phyloP scores from a whole-genome alignment of 441 rosid genomes.

The Populus hybrid region DNA sequence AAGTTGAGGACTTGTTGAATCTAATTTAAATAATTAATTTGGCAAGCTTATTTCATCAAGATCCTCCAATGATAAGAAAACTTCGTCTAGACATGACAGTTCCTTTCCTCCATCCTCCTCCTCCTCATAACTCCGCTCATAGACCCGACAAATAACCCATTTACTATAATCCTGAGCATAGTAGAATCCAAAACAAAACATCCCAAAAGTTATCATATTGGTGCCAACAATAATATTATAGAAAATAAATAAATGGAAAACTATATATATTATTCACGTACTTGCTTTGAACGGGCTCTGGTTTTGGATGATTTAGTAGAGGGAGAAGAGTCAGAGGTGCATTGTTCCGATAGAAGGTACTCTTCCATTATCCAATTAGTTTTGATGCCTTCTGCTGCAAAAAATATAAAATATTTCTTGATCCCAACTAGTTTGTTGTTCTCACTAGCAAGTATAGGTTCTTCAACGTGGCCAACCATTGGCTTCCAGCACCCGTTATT shows the following conservation, averaged over 20 bases:
- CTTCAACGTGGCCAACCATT: constrained; percentile 49
- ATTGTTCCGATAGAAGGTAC: constrained; percentile 51
- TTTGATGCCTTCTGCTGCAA: constrained; percentile 48
- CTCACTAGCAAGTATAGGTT: constrained; percentile 44
- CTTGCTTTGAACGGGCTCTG: constrained; percentile 38
- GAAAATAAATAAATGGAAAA: too few species aligned
- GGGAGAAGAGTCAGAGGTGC: constrained; percentile 4
- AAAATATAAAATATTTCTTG: constrained; percentile 54
- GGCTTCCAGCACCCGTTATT: constrained; percentile 75
- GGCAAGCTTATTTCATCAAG: constrained; percentile 79
- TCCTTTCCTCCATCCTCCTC: constrained; percentile 49
- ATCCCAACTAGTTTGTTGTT: constrained; percentile 51
- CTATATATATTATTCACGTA: constrained; percentile 16
- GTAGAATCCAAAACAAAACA: not conserved
- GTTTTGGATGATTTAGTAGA: constrained; percentile 43
- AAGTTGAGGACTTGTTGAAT: not conserved
- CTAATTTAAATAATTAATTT: constrained; percentile 13
- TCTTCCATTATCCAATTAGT: constrained; percentile 88
- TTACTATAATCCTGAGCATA: constrained; percentile 58
- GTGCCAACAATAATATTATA: too few species aligned
- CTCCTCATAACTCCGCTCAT: constrained; percentile 43
- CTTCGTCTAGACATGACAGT: constrained; percentile 88
- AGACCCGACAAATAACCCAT: constrained; percentile 87
- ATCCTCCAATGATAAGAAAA: constrained; percentile 85
- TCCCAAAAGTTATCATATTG: not conserved